Evolutionary conservation across 1,139 yeast genomes (phyloP).

Genomic region (Kodamaea alishanica): DNA sequence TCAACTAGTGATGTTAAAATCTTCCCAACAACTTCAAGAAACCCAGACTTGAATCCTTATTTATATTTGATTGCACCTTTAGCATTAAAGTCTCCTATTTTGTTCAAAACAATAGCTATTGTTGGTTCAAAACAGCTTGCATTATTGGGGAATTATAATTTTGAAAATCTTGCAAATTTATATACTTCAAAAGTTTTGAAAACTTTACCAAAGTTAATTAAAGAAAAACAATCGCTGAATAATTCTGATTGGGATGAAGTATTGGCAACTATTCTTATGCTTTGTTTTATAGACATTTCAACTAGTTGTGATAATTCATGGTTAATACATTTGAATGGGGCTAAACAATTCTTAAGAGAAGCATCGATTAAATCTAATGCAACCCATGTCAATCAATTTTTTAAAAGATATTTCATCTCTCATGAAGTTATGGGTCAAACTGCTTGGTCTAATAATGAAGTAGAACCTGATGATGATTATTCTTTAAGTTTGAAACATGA

Average conservation of each 20-base stretch:
- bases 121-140: conserved; percentile 33
- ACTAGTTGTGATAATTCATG: conserved; percentile 35
- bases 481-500: conserved; percentile 27
- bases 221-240: conserved; percentile 16
- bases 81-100: conserved; percentile 25
- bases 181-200: conserved; percentile 24
- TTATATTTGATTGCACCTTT: conserved; percentile 32
- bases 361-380: conserved; percentile 16
- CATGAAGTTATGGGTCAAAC: conserved; percentile 43
- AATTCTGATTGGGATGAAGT: conserved; percentile 34
- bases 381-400: conserved; percentile 27
- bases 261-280: conserved; percentile 32
- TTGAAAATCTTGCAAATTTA: conserved; percentile 19
- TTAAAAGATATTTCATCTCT: conserved; percentile 31
- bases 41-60: conserved; percentile 31
- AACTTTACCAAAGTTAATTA: conserved; percentile 26
- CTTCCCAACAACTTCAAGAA: conserved; percentile 9
- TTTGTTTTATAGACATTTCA: conserved; percentile 38
- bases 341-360: conserved; percentile 28
- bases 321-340: conserved; percentile 33
- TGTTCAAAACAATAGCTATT: conserved; percentile 30
- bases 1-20: not conserved
- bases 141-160: conserved; percentile 23
- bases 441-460: conserved; percentile 24
- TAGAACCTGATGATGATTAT: conserved; percentile 21